phyloP scores from a whole-genome alignment of 495 filamentous ascomycete genomes.

The Parachaetomium inaequale region DNA sequence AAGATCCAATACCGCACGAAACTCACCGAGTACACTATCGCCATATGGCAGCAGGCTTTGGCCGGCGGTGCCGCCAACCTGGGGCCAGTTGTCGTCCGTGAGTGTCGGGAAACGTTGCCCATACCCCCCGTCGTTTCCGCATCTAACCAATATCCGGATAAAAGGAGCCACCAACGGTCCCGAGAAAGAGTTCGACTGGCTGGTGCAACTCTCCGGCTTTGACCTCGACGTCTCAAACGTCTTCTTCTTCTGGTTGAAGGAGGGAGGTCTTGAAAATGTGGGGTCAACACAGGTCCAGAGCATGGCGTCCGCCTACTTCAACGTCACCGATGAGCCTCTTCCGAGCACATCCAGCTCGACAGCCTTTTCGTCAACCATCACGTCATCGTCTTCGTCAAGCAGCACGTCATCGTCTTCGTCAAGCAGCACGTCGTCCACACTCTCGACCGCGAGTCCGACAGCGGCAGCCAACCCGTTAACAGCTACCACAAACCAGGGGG shows the following conservation, averaged over 20 bases:
- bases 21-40: neutral
- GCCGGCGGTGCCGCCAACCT: neutral
- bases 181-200: neutral
- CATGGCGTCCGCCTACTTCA: neutral
- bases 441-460: neutral
- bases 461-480: neutral
- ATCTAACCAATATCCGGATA: neutral
- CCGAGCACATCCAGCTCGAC: neutral
- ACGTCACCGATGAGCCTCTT: neutral
- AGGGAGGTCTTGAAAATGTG: neutral
- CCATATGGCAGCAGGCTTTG: constrained; percentile 3
- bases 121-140: too few species aligned
- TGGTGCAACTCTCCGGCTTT: neutral
- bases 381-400: neutral
- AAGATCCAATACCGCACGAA: constrained; percentile 4
- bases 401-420: neutral
- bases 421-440: neutral
- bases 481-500: neutral
- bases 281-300: neutral
- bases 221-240: neutral
- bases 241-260: constrained; percentile 5
- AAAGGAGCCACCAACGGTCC: neutral
- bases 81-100: neutral
- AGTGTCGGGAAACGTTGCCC: neutral
- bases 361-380: neutral